Conservation (phyloP, 2,329 filamentous ascomycete species). For the Neoarthrinium moseri region DNA sequence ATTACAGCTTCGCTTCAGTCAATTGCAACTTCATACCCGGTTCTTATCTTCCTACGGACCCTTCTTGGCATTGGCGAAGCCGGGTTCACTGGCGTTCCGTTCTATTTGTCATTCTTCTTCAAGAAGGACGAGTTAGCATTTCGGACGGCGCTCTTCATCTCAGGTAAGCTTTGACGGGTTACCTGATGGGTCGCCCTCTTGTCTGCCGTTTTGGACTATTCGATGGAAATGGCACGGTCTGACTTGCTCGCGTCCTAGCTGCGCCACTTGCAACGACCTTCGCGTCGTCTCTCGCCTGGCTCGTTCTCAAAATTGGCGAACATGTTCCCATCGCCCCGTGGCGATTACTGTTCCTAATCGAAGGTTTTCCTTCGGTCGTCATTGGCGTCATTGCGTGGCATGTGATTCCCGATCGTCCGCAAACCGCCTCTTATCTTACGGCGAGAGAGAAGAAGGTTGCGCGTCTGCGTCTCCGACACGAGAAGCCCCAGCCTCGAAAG, state of each 20-base stretch:
- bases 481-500: slow-evolving; percentile 29
- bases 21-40: slow-evolving; percentile 61
- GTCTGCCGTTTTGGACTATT: too few relatives aligned
- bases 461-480: slow-evolving; percentile 61
- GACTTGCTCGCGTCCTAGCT: too few relatives aligned
- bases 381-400: slow-evolving; percentile 72
- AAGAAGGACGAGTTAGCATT: slow-evolving; percentile 74
- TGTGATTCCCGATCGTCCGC: slow-evolving; percentile 74
- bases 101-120: slow-evolving; percentile 66
- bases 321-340: slow-evolving; percentile 72
- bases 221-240: too few relatives aligned
- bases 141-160: slow-evolving; percentile 82
- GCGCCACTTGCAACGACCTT: slow-evolving; percentile 80
- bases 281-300: slow-evolving; percentile 75
- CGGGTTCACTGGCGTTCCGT: slow-evolving; percentile 63
- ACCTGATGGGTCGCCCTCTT: slow-evolving; percentile 34
- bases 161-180: slow-evolving; percentile 41
- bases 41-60: slow-evolving; percentile 53
- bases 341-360: slow-evolving; percentile 81
- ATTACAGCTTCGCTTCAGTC: slow-evolving; percentile 73
- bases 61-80: slow-evolving; percentile 64
- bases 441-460: slow-evolving; percentile 68
- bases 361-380: slow-evolving; percentile 81
- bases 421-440: slow-evolving; percentile 62
- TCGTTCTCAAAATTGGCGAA: slow-evolving; percentile 69